These are phyloP conservation scores for Kluyveromyces marxianus DNA, from an alignment of 1,139 yeast genomes.

Conservation along the genomic window DNA sequence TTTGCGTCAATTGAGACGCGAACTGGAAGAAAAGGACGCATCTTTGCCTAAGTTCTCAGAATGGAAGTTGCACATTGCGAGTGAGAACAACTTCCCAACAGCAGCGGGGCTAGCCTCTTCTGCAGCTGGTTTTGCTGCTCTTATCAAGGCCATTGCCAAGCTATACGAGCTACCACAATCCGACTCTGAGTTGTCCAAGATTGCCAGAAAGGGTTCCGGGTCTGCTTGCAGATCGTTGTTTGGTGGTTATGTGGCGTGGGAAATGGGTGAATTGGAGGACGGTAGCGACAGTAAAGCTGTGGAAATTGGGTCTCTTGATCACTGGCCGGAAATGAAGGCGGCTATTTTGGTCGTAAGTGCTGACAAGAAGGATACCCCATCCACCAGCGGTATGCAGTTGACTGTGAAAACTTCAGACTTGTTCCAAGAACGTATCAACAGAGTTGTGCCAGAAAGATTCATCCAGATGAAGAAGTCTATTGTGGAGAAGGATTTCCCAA, in stretches of 20 bases:
- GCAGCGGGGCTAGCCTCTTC: constrained; percentile 98
- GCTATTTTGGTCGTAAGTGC: constrained; percentile 89
- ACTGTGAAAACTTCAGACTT: constrained; percentile 86
- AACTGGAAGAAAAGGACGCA: constrained; percentile 44
- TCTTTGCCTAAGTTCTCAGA: constrained; percentile 53
- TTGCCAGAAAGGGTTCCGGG: constrained; percentile 97
- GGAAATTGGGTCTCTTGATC: constrained; percentile 72
- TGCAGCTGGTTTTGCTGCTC: constrained; percentile 97
- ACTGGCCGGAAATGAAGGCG: constrained; percentile 93
- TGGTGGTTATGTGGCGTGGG: constrained; percentile 99
- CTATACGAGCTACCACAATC: constrained; percentile 75
- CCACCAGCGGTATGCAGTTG: constrained; percentile 93
- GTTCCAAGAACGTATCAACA: constrained; percentile 66
- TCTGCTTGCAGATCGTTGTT: constrained; percentile 94
- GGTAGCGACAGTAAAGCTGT: constrained; percentile 93
- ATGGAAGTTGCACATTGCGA: constrained; percentile 70
- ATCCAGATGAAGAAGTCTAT: constrained; percentile 76
- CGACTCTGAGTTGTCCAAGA: constrained; percentile 75
- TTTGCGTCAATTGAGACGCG: constrained; percentile 57
- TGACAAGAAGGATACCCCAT: constrained; percentile 87
- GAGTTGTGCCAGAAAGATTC: constrained; percentile 81
- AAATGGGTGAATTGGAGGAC: constrained; percentile 69
- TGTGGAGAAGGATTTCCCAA: constrained; percentile 57
- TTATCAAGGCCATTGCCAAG: constrained; percentile 78
- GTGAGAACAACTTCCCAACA: constrained; percentile 96